These are phyloP conservation scores for Cydonia oblonga DNA, from an alignment of 331 rosid species.

Conservation along the genomic window DNA sequence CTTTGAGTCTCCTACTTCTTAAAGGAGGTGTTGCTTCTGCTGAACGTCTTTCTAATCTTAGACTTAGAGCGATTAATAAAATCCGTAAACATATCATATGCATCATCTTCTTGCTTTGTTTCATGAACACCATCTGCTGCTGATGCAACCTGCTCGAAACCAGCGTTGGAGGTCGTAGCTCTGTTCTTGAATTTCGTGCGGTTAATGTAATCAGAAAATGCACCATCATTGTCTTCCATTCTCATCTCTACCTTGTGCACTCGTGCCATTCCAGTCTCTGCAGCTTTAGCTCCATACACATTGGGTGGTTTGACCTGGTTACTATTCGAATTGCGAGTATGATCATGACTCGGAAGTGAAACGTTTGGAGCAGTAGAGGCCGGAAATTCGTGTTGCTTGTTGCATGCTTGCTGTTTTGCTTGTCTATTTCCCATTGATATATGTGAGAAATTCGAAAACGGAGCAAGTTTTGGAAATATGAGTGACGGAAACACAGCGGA, in stretches of 20 bases:
- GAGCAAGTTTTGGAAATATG: background rate
- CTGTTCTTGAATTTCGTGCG: constrained; percentile 7
- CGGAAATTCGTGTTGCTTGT: background rate
- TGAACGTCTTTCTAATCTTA: constrained; percentile 7
- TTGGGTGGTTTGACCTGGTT: background rate
- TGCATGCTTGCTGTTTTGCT: background rate
- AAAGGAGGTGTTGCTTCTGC: constrained; percentile 13
- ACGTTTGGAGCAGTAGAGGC: background rate
- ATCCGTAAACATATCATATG: constrained; percentile 1
- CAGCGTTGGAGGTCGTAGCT: constrained; percentile 12
- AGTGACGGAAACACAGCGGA: background rate
- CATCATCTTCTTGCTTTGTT: constrained; percentile 5
- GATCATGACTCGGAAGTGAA: background rate
- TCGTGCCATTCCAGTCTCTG: background rate
- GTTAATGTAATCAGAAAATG: constrained; percentile 20
- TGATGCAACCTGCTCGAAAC: background rate
- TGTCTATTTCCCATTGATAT: constrained; percentile 6
- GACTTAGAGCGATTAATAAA: constrained; percentile 15
- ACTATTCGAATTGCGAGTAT: background rate
- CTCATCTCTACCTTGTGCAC: background rate
- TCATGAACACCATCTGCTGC: background rate
- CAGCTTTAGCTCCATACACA: background rate
- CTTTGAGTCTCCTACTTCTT: background rate
- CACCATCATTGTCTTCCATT: background rate
- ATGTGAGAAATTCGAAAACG: background rate